Evolutionary conservation across 2,329 filamentous ascomycete species (phyloP), one percentile per base, ranked within the genome.

Genomic region (Aspergillus viridinutans): DNA sequence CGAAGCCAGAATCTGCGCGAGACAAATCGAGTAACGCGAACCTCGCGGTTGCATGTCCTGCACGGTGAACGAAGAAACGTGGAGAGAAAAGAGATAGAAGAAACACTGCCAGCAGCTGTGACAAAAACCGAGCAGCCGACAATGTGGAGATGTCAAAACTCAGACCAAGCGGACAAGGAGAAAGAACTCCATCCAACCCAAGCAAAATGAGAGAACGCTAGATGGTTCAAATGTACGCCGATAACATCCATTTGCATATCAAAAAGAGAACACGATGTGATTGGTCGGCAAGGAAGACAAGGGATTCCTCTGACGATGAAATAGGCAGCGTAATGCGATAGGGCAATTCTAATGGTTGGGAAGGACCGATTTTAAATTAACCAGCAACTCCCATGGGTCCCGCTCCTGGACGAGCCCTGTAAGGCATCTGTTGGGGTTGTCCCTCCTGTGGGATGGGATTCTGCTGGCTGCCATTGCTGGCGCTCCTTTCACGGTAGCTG

Each of bases 301-400:
- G 50, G 29, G 43, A 50, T 48, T 29, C 52, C 35, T 38, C 26
- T 25, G 50, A 54, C 23, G 14, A 55, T 61, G 48, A 58, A 57
- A 54, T 61, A 59, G 59, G 53, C 57, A 57, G 49, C 47, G 53
- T 52, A 56, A 54, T 56, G 58, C 52, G 45, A 55, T 32, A 40
- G 28, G 40, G 49, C 40, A 49, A 38, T 45, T 56, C 54, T 50
- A 28, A 60, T 55, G 47, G 52, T 51, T 50, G 32, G 58, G 56
- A 49, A 60, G 52, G 56, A 58, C 50, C 29, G 54, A 53, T 26
- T 49, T 47, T 26, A 50, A 32, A 60, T 64, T 65, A 75, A 49
- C 71, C 64, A 58, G 72, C 72, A 58, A 75, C 72, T 17, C 72
- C 72, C 72, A 75, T 74, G n/a, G 72, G 68, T 25, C 73, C 72